Evolutionary conservation across 768 basidiomycete species (phyloP).

Genomic region (Brasilioporus rufonigricans): DNA sequence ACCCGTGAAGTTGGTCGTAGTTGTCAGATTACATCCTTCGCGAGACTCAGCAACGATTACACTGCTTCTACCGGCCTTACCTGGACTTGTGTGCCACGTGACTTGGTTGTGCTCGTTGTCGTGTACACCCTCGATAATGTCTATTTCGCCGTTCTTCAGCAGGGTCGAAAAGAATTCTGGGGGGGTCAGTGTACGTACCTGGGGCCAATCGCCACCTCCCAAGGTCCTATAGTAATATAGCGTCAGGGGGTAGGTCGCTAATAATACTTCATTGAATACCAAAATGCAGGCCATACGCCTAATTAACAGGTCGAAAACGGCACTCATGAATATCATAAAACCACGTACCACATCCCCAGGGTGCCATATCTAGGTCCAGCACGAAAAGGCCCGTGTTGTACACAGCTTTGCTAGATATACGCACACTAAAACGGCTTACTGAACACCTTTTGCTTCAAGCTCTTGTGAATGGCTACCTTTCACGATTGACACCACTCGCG

Average conservation of each 20-base stretch:
- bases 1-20: conserved; percentile 58
- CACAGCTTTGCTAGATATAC: conserved; percentile 60
- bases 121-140: conserved; percentile 83
- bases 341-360: conserved; percentile 77
- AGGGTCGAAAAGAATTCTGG: conserved; percentile 6
- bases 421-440: conserved; percentile 49
- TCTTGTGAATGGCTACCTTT: conserved; percentile 44
- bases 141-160: conserved; percentile 70
- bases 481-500: conserved; percentile 49
- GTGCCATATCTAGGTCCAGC: conserved; percentile 78
- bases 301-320: conserved; percentile 2
- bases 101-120: conserved; percentile 84
- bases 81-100: conserved; percentile 72
- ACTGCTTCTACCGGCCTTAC: conserved; percentile 29
- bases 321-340: not conserved
- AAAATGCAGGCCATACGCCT: conserved; percentile 86
- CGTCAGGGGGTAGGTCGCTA: not conserved
- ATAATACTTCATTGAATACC: conserved; percentile 39
- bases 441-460: conserved; percentile 1
- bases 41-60: conserved; percentile 1
- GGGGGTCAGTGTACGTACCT: conserved; percentile 38
- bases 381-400: conserved; percentile 83
- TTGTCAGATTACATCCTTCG: conserved; percentile 57
- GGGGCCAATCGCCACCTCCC: conserved; percentile 61
- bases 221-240: conserved; percentile 24